Conservation (phyloP, 805 yeast species). For the Kurtzmaniella cleridarum region DNA sequence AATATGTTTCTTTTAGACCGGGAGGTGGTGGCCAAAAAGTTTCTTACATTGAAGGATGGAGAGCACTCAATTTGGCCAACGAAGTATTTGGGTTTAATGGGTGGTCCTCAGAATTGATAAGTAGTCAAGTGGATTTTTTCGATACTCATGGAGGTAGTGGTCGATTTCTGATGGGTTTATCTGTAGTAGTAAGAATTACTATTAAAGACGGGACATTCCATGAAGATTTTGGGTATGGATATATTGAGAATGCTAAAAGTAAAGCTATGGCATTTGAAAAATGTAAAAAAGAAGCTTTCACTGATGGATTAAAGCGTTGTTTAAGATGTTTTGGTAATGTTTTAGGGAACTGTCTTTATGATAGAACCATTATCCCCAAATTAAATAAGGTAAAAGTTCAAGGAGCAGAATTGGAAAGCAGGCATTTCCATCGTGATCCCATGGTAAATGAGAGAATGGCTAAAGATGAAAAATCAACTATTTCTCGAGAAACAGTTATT, state of each 20-base stretch:
- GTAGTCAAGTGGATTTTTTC: conserved; percentile 61
- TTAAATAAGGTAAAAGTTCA: conserved; percentile 40
- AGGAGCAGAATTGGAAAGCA: conserved; percentile 22
- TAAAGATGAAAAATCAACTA: conserved; percentile 8
- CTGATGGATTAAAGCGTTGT: conserved; percentile 77
- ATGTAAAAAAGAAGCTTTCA: conserved; percentile 80
- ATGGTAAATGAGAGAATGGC: conserved; percentile 24
- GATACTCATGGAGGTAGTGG: conserved; percentile 55
- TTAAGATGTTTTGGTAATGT: conserved; percentile 76
- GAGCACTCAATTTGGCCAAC: conserved; percentile 72
- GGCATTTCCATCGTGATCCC: conserved; percentile 34
- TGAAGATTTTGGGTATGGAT: conserved; percentile 75
- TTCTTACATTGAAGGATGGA: conserved; percentile 80
- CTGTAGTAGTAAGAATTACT: conserved; percentile 66
- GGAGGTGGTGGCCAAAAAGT: conserved; percentile 70
- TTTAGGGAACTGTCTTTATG: conserved; percentile 80
- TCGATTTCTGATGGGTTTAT: conserved; percentile 58
- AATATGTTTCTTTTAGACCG: conserved; percentile 67
- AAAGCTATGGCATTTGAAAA: conserved; percentile 73
- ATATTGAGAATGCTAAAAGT: conserved; percentile 61
- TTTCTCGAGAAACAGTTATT: conserved; percentile 1
- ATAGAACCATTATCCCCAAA: conserved; percentile 55
- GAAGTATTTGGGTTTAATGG: conserved; percentile 81
- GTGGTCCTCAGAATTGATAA: conserved; percentile 70
- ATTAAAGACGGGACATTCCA: conserved; percentile 78